Evolutionary conservation across 805 yeast species (phyloP), one percentile per base, ranked within the genome.

Genomic region (Ogataea polymorpha): DNA sequence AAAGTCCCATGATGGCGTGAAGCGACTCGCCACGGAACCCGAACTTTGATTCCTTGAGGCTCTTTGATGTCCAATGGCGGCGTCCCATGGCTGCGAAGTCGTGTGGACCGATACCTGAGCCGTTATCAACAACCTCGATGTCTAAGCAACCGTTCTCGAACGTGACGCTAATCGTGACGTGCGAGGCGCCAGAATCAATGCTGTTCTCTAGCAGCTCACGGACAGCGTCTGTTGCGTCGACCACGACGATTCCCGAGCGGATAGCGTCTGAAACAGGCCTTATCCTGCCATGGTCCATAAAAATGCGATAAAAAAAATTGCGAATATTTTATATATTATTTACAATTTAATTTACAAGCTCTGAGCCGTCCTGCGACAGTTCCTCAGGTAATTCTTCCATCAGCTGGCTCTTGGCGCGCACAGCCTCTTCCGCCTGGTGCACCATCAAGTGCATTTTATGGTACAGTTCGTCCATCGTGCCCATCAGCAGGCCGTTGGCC

Each of bases 11-110:
- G 3, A 87, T 62, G 0, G 82, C 70, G 38, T 70, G 65, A 13
- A 87, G 49, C 0, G 93, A 84, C 50, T 81, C 85, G 1, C 96
- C 96, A 35, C 86, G 69, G 54, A 80, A 85, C 1, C 95, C 95
- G 48, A 70, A 75, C 0, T 82, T 75, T 1, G 39, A 37, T 3
- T 72, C 57, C 2, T 37, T 46, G 11, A 35, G 23, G 2, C 76
- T 32, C 50, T 82, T 86, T 0, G 90, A 80, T 0, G 91, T 82
- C 41, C 62, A 63, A 52, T 75, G 66, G 14, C 70, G 61, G 11
- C 47, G 35, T 0, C 84, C 88, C 1, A 84, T 54, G 2, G 49
- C 28, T 1, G 51, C 61, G 35, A 85, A 53, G 33, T 80, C 81
- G 0, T 53, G 66, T 0, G 70, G 67, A 4, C 48, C 42, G 2